Conservation (phyloP, 495 filamentous ascomycete genomes). For the Acidiella bohemica region DNA sequence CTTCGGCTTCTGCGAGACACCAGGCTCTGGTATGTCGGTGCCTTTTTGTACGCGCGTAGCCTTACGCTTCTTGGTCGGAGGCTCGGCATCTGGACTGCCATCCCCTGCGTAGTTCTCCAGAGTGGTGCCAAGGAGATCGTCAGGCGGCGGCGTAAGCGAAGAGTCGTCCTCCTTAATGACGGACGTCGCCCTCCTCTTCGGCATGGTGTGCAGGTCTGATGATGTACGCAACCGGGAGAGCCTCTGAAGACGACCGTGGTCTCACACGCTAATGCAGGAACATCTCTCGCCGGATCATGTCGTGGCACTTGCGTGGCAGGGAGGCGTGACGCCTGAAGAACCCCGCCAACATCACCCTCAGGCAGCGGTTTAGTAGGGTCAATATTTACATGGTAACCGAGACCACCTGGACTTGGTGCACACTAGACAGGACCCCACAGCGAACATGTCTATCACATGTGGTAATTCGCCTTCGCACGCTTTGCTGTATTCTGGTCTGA, state of each 20-base stretch:
- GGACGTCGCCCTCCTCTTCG: conserved; percentile 2
- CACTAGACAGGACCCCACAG: neutral
- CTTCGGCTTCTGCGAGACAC: neutral
- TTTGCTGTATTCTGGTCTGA: too few species aligned
- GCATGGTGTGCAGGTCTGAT: too few species aligned
- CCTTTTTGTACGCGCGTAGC: neutral
- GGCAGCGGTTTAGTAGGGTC: too few species aligned
- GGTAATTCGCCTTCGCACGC: too few species aligned
- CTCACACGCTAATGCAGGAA: conserved; percentile 4
- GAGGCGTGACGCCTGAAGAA: too few species aligned
- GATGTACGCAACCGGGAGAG: too few species aligned
- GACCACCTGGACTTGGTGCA: too few species aligned
- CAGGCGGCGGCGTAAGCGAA: conserved; percentile 11
- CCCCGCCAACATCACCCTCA: too few species aligned
- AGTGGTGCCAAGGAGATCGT: conserved; percentile 7
- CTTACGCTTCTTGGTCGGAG: conserved; percentile 8
- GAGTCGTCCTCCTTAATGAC: neutral
- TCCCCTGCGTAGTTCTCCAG: neutral
- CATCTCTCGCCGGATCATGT: neutral
- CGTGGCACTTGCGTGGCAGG: too few species aligned
- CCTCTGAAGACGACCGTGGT: too few species aligned
- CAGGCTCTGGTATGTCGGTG: neutral
- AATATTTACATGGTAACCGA: too few species aligned
- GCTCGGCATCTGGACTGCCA: neutral
- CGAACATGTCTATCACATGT: neutral